phyloP scores from a whole-genome alignment of 352 stramenopile species.

The Thraustochytrium sp. region DNA sequence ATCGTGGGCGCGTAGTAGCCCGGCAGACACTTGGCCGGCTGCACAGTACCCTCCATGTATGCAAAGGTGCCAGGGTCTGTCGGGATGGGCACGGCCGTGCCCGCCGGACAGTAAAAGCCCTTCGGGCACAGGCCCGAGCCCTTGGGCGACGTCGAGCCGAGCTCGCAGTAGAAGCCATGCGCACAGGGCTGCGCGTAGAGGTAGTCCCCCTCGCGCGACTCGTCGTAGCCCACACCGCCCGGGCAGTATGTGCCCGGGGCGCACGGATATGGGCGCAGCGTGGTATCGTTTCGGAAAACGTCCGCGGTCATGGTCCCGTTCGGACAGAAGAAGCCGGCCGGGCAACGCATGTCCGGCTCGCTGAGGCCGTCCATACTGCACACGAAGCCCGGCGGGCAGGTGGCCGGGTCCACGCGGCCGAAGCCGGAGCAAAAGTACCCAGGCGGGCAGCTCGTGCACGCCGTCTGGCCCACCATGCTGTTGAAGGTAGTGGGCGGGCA shows the following conservation, averaged over 20 bases:
- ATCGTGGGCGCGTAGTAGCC: conserved; percentile 93
- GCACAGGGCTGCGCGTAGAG: conserved; percentile 84
- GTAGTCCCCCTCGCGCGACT: conserved; percentile 75
- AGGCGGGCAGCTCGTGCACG: conserved; percentile 76
- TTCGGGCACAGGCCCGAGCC: conserved; percentile 85
- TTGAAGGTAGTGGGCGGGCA: conserved; percentile 88
- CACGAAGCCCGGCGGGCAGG: conserved; percentile 83
- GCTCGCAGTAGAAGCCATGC: conserved; percentile 88
- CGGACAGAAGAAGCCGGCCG: conserved; percentile 86
- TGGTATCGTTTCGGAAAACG: conserved; percentile 91
- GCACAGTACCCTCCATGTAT: conserved; percentile 78
- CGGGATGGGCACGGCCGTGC: conserved; percentile 83
- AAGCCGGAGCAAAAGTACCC: conserved; percentile 89
- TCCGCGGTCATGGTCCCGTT: conserved; percentile 87
- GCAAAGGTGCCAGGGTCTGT: conserved; percentile 82
- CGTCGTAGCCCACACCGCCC: conserved; percentile 79
- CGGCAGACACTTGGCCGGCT: conserved; percentile 79
- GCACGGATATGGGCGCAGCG: conserved; percentile 87
- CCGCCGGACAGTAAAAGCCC: conserved; percentile 85
- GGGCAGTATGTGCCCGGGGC: conserved; percentile 90
- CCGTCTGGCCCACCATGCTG: conserved; percentile 75
- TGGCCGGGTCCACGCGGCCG: conserved; percentile 74
- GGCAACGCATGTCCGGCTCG: conserved; percentile 83
- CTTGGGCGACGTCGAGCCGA: conserved; percentile 78
- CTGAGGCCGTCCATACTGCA: conserved; percentile 74